These are phyloP conservation scores for Colletotrichum paranaense DNA, from an alignment of 2,329 filamentous ascomycete genomes.

Conservation along the genomic window DNA sequence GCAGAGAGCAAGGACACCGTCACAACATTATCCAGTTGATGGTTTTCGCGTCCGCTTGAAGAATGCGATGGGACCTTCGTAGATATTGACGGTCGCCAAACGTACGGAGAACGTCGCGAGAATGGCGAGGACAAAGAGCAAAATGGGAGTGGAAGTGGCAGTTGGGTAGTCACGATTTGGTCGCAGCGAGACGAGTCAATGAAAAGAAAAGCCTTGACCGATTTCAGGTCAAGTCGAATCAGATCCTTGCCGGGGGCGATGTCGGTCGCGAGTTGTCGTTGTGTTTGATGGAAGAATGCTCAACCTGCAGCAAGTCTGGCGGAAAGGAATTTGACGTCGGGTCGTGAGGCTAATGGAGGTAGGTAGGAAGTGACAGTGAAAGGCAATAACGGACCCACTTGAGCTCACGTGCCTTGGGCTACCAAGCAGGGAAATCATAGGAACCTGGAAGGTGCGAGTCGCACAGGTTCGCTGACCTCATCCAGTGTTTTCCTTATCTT, in stretches of 20 bases:
- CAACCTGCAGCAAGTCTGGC: background rate
- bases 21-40: slow-evolving; percentile 28
- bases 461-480: background rate
- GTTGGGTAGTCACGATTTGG: slow-evolving; percentile 23
- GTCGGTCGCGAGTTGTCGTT: background rate
- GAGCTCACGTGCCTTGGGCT: slow-evolving; percentile 19
- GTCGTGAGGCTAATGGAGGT: background rate
- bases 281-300: background rate
- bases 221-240: background rate
- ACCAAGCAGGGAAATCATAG: background rate
- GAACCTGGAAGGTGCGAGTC: background rate
- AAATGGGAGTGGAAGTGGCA: slow-evolving; percentile 5
- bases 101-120: slow-evolving; percentile 19
- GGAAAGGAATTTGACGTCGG: background rate
- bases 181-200: slow-evolving; percentile 8
- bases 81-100: slow-evolving; percentile 7
- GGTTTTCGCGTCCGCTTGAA: slow-evolving; percentile 23
- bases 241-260: background rate
- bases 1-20: slow-evolving; percentile 27
- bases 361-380: slow-evolving; percentile 8
- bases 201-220: background rate
- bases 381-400: background rate
- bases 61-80: slow-evolving; percentile 11
- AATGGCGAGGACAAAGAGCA: slow-evolving; percentile 16
- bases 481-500: background rate